A percentile compares a stretch with the other conserved stretches of the same genome.
Evolutionary conservation across 441 rosid genomes (phyloP).

Genomic region (Jatropha podagrica): DNA sequence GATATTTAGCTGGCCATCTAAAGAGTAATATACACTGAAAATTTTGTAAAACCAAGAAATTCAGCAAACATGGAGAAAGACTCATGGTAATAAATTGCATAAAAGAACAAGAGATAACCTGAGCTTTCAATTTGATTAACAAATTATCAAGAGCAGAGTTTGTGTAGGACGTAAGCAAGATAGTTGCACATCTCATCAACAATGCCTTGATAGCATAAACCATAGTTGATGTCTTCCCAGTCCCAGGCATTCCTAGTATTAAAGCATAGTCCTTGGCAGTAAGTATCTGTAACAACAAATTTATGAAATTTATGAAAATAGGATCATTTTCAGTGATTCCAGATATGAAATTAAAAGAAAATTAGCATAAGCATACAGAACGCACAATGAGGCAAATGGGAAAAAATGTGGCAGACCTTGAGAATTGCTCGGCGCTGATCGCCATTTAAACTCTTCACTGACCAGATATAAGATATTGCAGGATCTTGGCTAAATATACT

Average conservation of each 20-base stretch:
- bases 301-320: conserved; percentile 19
- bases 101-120: conserved; percentile 58
- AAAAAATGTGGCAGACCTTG: conserved; percentile 54
- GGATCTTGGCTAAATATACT: conserved; percentile 96
- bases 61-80: not conserved
- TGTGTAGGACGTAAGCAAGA: conserved; percentile 96
- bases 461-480: conserved; percentile 92
- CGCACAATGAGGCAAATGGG: not conserved
- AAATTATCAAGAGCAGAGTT: conserved; percentile 98
- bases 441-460: conserved; percentile 80
- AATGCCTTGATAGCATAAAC: conserved; percentile 97
- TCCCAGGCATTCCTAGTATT: conserved; percentile 99
- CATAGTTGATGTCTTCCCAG: conserved; percentile 97
- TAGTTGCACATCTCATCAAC: conserved; percentile 89
- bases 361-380: conserved; percentile 4
- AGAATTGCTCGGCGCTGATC: conserved; percentile 98
- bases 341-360: not conserved
- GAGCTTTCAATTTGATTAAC: conserved; percentile 91
- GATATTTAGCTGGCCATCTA: not conserved
- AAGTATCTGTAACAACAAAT: conserved; percentile 69
- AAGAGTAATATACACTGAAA: not conserved
- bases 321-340: conserved; percentile 5
- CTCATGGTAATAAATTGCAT: not conserved
- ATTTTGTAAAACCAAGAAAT: not conserved
- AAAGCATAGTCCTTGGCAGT: conserved; percentile 92